Evolutionary conservation across 2,329 filamentous ascomycete genomes (phyloP), one percentile per base, ranked within the genome.

Genomic region (Pseudogymnoascus sp.): DNA sequence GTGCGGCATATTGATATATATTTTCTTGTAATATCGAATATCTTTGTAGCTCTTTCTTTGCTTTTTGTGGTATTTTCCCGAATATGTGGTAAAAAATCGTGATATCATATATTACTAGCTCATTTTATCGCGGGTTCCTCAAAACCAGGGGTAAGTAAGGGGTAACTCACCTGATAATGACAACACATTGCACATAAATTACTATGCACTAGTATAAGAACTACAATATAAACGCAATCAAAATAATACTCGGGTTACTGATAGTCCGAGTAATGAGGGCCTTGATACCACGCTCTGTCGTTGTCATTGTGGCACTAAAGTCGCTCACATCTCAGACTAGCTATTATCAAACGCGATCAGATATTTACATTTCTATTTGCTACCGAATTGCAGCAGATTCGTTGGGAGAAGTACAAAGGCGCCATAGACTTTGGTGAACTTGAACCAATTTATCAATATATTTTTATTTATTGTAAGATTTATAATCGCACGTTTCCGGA

Each of bases 101-200:
- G 49, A 56, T 56, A 56, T 56, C 49, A 56, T 56, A 56, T 34
- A 16, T 14, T 34, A 14, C 12, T 56, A 34, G 49, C 9, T 34
- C 28, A 34, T 56, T 56, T 16, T 53, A 14, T 53, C n/a, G 11
- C 8, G 8, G 12, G 8, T 18, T 3, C n/a, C n/a, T 12, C 2
- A 16, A 53, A 56, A 56, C 14, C 16, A 21, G 49, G 49, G 49
- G n/a, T 7, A 49, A 53, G 4, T 53, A 34, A 56, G 49, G n/a
- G 46, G 49, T 12, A 14, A 56, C 49, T 34, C 28, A 34, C 49
- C 49, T 56, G 25, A 56, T 56, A 31, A 56, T 56, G 46, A 34
- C 25, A 34, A 34, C 16, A 18, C n/a, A 12, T 25, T 9, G 4
- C 43, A 18, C 25, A 34, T 16, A 53, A 14, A 14, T 5, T 16